Conservation (phyloP, 1,284 basidiomycete species). For the Bjerkandera adusta region DNA sequence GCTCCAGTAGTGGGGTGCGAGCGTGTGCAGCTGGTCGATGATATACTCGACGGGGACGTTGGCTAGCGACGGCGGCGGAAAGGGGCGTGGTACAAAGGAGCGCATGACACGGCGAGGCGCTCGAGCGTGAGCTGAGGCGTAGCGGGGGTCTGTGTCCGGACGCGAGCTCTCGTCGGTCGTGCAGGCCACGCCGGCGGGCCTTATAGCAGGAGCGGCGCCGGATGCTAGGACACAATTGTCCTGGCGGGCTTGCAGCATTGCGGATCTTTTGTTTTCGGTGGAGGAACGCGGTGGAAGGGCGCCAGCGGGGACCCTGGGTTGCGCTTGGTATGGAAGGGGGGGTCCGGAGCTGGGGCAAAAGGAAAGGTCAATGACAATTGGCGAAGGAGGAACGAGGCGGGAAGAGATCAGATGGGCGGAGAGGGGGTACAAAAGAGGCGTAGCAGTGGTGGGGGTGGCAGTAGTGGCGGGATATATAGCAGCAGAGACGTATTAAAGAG, state of each 20-base stretch:
- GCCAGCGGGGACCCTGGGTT: slow-evolving; percentile 8
- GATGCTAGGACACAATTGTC: slow-evolving; percentile 14
- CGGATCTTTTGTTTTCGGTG: slow-evolving; percentile 20
- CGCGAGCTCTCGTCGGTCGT: slow-evolving; percentile 17
- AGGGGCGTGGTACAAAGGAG: slow-evolving; percentile 50
- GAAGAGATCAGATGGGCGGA: slow-evolving; percentile 5
- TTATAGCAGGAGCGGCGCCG: slow-evolving; percentile 18
- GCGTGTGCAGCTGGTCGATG: slow-evolving; percentile 59
- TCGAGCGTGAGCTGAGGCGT: slow-evolving; percentile 15
- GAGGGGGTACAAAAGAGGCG: neutral
- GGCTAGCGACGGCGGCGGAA: slow-evolving; percentile 60
- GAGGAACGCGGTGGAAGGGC: slow-evolving; percentile 17
- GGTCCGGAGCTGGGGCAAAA: slow-evolving; percentile 19
- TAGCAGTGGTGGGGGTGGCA: neutral
- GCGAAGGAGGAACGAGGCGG: slow-evolving; percentile 8
- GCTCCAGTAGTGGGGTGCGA: slow-evolving; percentile 69
- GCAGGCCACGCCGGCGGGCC: slow-evolving; percentile 11
- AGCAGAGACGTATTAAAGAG: neutral
- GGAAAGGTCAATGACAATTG: slow-evolving; percentile 18
- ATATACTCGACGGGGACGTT: slow-evolving; percentile 70
- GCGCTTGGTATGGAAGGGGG: slow-evolving; percentile 19
- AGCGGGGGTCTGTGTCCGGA: slow-evolving; percentile 9
- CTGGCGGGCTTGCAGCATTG: slow-evolving; percentile 10
- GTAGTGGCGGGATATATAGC: slow-evolving; percentile 3
- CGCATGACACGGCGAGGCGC: slow-evolving; percentile 31